These are phyloP conservation scores for Chamaecrista fasciculata DNA, from an alignment of 306 rosid genomes.

Conservation along the genomic window DNA sequence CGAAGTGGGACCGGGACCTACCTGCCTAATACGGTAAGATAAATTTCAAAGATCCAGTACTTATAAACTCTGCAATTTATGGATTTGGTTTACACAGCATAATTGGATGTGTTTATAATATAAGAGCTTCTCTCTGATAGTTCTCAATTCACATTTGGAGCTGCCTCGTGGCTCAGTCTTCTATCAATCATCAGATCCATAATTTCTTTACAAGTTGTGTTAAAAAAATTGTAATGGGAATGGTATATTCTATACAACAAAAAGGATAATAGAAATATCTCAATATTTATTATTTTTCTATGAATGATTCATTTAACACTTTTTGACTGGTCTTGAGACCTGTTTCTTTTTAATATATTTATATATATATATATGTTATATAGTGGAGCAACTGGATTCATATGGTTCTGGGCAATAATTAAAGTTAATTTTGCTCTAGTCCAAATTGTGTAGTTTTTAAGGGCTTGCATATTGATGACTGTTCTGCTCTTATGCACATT, in stretches of 20 bases:
- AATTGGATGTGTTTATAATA: background rate
- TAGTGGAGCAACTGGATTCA: background rate
- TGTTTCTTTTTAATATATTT: background rate
- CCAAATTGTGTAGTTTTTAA: background rate
- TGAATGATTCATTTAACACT: background rate
- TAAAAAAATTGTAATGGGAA: background rate
- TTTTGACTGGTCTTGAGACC: background rate
- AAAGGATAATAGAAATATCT: background rate
- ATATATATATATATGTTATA: no score
- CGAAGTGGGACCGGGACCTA: conserved; percentile 98
- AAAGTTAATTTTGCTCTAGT: no score
- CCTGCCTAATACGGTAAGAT: conserved; percentile 94
- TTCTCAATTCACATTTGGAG: background rate
- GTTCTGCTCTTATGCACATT: background rate
- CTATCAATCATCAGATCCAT: background rate
- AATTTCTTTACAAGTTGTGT: background rate
- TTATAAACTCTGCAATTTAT: background rate
- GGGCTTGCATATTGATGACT: background rate
- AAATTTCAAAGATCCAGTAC: background rate
- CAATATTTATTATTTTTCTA: background rate
- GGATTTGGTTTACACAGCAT: background rate
- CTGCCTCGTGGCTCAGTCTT: background rate
- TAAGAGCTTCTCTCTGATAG: background rate
- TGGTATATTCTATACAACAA: no score
- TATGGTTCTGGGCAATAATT: no score